Evolutionary conservation across 768 basidiomycete genomes (phyloP).

Genomic region (Amanita fuliginea): DNA sequence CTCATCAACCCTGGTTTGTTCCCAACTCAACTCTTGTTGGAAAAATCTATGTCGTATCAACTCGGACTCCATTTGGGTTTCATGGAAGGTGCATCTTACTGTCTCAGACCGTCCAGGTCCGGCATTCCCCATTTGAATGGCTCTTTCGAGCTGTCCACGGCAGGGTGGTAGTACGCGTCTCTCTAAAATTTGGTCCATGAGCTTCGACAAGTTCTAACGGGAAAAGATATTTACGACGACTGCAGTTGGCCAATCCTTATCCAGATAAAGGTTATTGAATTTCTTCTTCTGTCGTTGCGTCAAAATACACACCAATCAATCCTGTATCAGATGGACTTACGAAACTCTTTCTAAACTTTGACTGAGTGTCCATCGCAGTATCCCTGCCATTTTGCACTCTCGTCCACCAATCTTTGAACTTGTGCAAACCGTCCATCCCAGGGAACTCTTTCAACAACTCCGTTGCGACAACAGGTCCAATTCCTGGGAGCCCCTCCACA

Average conservation of each 20-base stretch:
- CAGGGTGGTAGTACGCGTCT: slow-evolving; percentile 89
- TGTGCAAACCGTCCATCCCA: slow-evolving; percentile 69
- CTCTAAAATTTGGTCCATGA: slow-evolving; percentile 33
- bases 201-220: not conserved
- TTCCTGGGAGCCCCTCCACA: slow-evolving; percentile 81
- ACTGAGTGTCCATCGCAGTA: slow-evolving; percentile 54
- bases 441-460: slow-evolving; percentile 92
- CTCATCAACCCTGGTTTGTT: slow-evolving; percentile 75
- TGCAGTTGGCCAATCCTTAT: slow-evolving; percentile 86
- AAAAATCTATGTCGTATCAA: slow-evolving; percentile 40
- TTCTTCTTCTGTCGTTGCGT: slow-evolving; percentile 61
- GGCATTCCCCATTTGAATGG: slow-evolving; percentile 95
- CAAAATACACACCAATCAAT: not conserved
- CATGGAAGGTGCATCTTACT: slow-evolving; percentile 32
- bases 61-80: not conserved
- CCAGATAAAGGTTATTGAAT: slow-evolving; percentile 73
- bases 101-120: slow-evolving; percentile 86
- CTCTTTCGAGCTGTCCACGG: slow-evolving; percentile 84
- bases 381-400: slow-evolving; percentile 90
- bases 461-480: slow-evolving; percentile 95
- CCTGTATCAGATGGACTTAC: slow-evolving; percentile 31
- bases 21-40: slow-evolving; percentile 73
- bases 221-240: slow-evolving; percentile 51
- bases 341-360: slow-evolving; percentile 76
- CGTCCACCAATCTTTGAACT: slow-evolving; percentile 92